A percentile compares a stretch with the other conserved stretches of the same genome.
Conservation (phyloP, 495 filamentous ascomycete species). For the Paragyromitra xinjiangensis region DNA sequence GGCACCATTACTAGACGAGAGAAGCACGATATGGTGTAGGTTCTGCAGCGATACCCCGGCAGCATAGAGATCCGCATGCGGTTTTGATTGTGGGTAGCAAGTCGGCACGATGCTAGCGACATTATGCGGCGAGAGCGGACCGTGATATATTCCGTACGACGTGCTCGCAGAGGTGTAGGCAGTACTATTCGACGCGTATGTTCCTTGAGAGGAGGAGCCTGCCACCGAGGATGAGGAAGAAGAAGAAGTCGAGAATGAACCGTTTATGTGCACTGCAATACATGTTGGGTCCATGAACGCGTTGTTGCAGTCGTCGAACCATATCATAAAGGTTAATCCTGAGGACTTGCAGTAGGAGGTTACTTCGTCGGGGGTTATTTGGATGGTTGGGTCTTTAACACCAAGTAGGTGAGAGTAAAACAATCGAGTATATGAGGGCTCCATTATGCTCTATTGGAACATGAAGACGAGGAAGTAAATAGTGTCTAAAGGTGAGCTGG, state of each 20-base stretch:
- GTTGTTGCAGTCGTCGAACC: slow-evolving; percentile 41
- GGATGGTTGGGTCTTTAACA: slow-evolving; percentile 26
- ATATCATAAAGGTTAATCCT: slow-evolving; percentile 40
- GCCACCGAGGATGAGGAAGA: slow-evolving; percentile 34
- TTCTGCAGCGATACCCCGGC: slow-evolving; percentile 41
- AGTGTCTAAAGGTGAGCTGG: neutral
- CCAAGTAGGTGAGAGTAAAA: slow-evolving; percentile 40
- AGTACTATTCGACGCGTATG: slow-evolving; percentile 27
- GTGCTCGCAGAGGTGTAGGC: slow-evolving; percentile 27
- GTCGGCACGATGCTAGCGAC: slow-evolving; percentile 20
- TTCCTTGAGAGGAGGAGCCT: slow-evolving; percentile 28
- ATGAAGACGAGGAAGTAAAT: neutral
- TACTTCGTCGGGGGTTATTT: slow-evolving; percentile 29
- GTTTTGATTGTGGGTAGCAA: slow-evolving; percentile 38
- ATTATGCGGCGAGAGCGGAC: slow-evolving; percentile 29
- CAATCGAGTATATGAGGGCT: slow-evolving; percentile 30
- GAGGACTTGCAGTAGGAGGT: slow-evolving; percentile 31
- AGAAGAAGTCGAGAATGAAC: slow-evolving; percentile 35
- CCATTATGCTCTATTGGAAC: slow-evolving; percentile 31
- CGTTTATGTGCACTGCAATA: slow-evolving; percentile 32
- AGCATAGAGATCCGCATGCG: slow-evolving; percentile 48
- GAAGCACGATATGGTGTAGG: slow-evolving; percentile 20
- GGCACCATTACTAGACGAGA: neutral
- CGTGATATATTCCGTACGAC: slow-evolving; percentile 39
- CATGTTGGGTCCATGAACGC: slow-evolving; percentile 42